Base-by-base conservation (phyloP, 1,284 basidiomycete species). In the Cryptococcus maquisensis region DNA sequence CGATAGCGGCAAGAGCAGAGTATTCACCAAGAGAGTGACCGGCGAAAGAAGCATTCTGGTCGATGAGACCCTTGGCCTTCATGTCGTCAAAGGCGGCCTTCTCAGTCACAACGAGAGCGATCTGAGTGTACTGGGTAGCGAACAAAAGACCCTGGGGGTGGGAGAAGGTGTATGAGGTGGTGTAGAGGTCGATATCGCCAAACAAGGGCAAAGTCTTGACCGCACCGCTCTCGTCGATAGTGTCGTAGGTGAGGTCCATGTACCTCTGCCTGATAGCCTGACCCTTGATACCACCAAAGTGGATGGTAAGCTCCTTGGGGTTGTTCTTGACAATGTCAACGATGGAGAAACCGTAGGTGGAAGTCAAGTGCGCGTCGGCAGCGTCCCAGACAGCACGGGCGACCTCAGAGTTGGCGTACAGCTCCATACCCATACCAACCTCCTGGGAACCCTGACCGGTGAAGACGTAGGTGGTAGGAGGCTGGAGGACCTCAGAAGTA, bases 391-490 rank as follows among this genome's bases (percentile, higher is more conserved):
- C 93, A 46, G 90, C 88, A 65, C 88, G 88, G 60, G 95, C 96
- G 38, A 94, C 92, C 41, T 90, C 86, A 12, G 92, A 97, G 64
- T 79, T 84, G 75, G 86, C 87, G 82, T 98, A 98, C 3, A 98
- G 83, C 67, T 98, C 94, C 94, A 98, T 98, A 40, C 96, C 95
- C 95, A 98, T 98, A 38, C 94, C 92, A 47, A 88, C 86, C 77
- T 98, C 95, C 77, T 98, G 96, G 23, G 93, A 98, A 53, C 95
- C 95, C 76, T 98, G 95, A 48, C 95, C 95, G 51, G 95, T 98
- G 82, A 98, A 98, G 69, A 97, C 92, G 69, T 98, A 98, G 48
- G 90, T 90, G 16, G 94, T 96, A 15, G 86, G 84, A 3, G 91
- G 86, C 77, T 98, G 95, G 15, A 86, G 86, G 61, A 98, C 91